Evolutionary conservation across 2,329 filamentous ascomycete genomes (phyloP).

Genomic region (Venturia asperata): DNA sequence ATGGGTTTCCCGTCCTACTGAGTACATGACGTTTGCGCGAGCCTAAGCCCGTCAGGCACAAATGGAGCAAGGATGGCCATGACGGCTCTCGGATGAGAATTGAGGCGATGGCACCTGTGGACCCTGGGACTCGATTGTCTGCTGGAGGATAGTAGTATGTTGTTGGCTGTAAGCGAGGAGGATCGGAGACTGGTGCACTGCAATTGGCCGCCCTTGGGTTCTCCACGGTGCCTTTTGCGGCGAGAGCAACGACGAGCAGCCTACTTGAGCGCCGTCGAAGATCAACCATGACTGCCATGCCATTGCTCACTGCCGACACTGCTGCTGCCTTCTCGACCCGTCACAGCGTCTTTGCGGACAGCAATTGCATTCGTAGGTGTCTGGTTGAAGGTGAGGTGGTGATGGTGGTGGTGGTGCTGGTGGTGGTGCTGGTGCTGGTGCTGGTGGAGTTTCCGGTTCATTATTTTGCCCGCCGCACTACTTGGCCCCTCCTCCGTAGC

Average conservation of each 20-base stretch:
- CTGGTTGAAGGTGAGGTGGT: too few relatives aligned
- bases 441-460: background rate
- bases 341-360: background rate
- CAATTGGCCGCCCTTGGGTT: background rate
- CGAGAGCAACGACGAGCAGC: background rate
- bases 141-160: background rate
- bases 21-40: background rate
- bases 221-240: background rate
- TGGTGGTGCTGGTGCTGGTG: background rate
- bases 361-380: background rate
- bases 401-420: background rate
- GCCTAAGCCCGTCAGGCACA: background rate
- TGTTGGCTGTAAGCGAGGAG: background rate
- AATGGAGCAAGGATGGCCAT: too few relatives aligned
- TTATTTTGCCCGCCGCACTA: background rate
- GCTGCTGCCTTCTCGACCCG: background rate
- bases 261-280: background rate
- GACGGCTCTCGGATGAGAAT: background rate
- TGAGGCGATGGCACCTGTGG: background rate
- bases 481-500: background rate
- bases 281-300: background rate
- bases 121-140: background rate
- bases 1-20: too few relatives aligned
- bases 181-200: background rate
- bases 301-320: background rate